These are phyloP conservation scores for Trifolium dubium DNA, from an alignment of 306 rosid genomes.

Conservation along the genomic window DNA sequence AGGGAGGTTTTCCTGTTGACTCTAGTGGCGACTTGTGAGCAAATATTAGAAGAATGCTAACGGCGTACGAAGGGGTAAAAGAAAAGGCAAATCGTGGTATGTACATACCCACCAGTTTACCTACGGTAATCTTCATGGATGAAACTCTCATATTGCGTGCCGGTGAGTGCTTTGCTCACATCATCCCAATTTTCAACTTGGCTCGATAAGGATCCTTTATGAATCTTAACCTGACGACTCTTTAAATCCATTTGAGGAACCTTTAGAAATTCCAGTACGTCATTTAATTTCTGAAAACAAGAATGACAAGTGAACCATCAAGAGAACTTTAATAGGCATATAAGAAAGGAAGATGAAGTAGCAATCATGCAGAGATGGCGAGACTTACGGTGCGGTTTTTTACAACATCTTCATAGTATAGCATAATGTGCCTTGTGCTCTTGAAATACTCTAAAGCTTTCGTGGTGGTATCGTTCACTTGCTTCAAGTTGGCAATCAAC, in stretches of 20 bases:
- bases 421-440: constrained; percentile 76
- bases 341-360: constrained; percentile 14
- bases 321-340: background rate
- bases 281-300: constrained; percentile 71
- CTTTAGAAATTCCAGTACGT: constrained; percentile 83
- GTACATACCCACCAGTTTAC: constrained; percentile 56
- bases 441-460: constrained; percentile 93
- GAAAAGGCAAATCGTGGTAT: constrained; percentile 44
- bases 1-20: constrained; percentile 54
- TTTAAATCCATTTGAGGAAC: constrained; percentile 74
- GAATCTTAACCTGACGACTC: constrained; percentile 96
- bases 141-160: constrained; percentile 70
- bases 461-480: constrained; percentile 72
- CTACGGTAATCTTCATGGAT: constrained; percentile 60
- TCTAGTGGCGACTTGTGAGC: constrained; percentile 31
- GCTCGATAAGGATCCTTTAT: constrained; percentile 67
- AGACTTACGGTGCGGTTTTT: constrained; percentile 79
- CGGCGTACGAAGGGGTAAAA: background rate
- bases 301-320: constrained; percentile 35
- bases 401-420: constrained; percentile 86
- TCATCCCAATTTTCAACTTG: constrained; percentile 78
- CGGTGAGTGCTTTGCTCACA: constrained; percentile 60
- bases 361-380: background rate
- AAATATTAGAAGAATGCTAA: constrained; percentile 37
- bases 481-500: constrained; percentile 61